These are phyloP conservation scores for Leccinum ponderosum DNA, from an alignment of 1,284 basidiomycete species.

Conservation along the genomic window DNA sequence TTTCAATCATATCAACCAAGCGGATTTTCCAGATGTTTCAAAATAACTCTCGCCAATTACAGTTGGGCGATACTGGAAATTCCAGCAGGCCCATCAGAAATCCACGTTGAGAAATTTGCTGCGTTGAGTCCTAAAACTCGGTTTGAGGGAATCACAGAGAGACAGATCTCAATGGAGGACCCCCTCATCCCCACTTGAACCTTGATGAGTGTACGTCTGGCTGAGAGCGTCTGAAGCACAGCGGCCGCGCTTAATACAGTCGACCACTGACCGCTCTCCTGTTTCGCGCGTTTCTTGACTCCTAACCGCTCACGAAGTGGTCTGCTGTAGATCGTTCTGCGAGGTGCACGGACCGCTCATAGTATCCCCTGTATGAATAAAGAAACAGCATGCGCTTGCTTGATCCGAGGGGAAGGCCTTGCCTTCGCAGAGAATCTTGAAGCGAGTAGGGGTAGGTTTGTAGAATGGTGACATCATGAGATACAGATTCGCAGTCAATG, in stretches of 20 bases:
- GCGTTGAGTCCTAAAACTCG: neutral
- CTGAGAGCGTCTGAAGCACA: too few species aligned
- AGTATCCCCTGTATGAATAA: neutral
- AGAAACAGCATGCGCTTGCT: conserved; percentile 43
- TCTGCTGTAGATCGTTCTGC: conserved; percentile 3
- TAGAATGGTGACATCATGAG: conserved; percentile 95
- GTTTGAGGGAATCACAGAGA: neutral
- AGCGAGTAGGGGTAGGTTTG: conserved; percentile 78
- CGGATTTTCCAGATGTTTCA: neutral
- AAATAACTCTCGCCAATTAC: neutral
- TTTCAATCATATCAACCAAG: neutral
- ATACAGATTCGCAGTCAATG: conserved; percentile 93
- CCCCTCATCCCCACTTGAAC: neutral
- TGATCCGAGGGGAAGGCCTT: conserved; percentile 96
- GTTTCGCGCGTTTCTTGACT: neutral
- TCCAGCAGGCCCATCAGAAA: neutral
- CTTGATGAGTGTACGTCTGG: neutral
- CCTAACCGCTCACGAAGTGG: neutral
- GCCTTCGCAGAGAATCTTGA: conserved; percentile 95
- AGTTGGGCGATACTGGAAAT: neutral
- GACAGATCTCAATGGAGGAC: neutral
- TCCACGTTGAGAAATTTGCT: neutral
- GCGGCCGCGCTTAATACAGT: neutral
- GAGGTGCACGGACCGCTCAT: neutral
- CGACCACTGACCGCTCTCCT: too few species aligned